Evolutionary conservation across 805 yeast species (phyloP), one percentile per base, ranked within the genome.

Genomic region (Zygosaccharomyces siamensis): DNA sequence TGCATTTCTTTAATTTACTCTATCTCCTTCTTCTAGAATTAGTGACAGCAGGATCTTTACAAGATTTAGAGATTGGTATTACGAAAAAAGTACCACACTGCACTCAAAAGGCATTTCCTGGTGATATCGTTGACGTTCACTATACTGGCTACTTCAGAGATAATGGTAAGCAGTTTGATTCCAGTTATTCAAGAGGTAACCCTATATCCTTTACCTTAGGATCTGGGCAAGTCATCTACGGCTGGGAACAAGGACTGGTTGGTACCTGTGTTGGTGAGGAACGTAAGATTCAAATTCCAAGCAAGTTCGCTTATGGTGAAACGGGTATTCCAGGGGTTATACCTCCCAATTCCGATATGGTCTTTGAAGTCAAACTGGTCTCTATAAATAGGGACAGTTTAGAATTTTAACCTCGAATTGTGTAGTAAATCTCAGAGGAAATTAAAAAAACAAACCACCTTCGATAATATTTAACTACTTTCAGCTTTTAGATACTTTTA

Each of bases 181-280:
- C 87, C 7, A 86, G 95, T 1, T 68, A 74, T 48, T 62, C 65
- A 20, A 77, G 95, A 61, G 81, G 79, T 11, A 58, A 66, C 39
- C 97, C 97, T 40, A 72, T 89, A 51, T 64, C 74, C 37, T 89
- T 89, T 68, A 68, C 68, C n/a, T 70, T 90, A 46, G 97, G 97
- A 37, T 66, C 68, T 23, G 90, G 95, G 4, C 83, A 78, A 59
- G 97, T 89, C 28, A 89, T 89, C 62, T 62, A 74, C 51, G 97
- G 97, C 50, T 89, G 97, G 97, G 97, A 89, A 54, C 80, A 83
- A 68, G 97, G 97, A 37, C 70, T 89, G 44, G 58, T 73, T 33
- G 81, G 84, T 30, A 86, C 86, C 95, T 89, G 97, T 69, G 72
- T 87, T 65, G 96, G 96, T 40, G 97, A 89, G 67, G 75, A 83